Evolutionary conservation across 192 early-diverging fungal genomes (phyloP).

Genomic region (Mortierella antarctica): DNA sequence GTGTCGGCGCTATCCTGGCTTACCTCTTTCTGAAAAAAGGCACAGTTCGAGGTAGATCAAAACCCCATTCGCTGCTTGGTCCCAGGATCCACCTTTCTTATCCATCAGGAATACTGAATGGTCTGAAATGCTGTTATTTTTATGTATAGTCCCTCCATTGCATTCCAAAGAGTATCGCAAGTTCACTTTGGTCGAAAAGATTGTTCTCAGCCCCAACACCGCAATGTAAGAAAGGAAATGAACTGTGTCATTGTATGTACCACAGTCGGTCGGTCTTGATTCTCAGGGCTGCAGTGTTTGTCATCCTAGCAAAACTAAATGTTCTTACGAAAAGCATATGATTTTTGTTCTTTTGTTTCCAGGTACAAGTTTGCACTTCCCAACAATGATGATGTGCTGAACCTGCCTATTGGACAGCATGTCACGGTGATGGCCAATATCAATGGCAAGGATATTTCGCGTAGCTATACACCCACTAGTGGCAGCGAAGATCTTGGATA

Average conservation of each 20-base stretch:
- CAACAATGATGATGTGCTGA: slow-evolving; percentile 69
- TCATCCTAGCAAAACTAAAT: not conserved
- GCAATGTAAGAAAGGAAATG: slow-evolving; percentile 72
- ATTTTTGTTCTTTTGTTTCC: no score
- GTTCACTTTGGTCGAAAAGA: slow-evolving; percentile 83
- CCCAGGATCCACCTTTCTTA: not conserved
- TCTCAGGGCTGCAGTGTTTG: not conserved
- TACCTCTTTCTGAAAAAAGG: no score
- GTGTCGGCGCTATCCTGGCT: no score
- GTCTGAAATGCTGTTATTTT: not conserved
- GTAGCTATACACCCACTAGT: slow-evolving; percentile 93
- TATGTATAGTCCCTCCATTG: slow-evolving; percentile 59
- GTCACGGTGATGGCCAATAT: slow-evolving; percentile 90
- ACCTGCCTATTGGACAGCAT: slow-evolving; percentile 95
- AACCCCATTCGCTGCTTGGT: not conserved
- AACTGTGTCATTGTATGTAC: not conserved
- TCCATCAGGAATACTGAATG: not conserved
- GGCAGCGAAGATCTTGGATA: slow-evolving; percentile 84
- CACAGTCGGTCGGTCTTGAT: not conserved
- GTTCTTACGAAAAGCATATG: not conserved
- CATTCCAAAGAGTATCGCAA: slow-evolving; percentile 77
- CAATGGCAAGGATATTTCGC: slow-evolving; percentile 82
- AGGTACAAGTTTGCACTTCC: slow-evolving; percentile 91
- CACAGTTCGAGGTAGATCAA: no score
- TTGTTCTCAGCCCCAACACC: slow-evolving; percentile 83